Conservation (phyloP, 2,329 filamentous ascomycete species). For the Lecanicillium sp. region DNA sequence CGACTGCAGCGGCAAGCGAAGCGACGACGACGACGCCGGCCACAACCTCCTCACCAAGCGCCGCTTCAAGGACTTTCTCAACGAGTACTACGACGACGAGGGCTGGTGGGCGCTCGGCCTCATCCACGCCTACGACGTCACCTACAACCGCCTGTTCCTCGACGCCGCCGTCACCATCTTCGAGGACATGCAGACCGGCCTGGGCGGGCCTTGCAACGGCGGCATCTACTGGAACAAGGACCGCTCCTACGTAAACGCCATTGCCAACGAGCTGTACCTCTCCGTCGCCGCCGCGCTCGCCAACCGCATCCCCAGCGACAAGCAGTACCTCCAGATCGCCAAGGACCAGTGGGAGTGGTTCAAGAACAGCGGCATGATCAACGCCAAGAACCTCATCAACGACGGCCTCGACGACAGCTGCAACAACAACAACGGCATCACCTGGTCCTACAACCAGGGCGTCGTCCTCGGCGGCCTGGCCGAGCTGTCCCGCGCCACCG, state of each 20-base stretch:
- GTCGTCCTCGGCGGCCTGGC: conserved; percentile 46
- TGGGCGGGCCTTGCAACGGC: conserved; percentile 39
- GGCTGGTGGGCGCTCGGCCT: conserved; percentile 56
- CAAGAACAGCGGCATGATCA: conserved; percentile 41
- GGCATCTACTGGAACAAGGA: conserved; percentile 52
- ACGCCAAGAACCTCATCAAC: conserved; percentile 40
- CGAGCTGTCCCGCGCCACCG: conserved; percentile 39
- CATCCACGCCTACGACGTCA: conserved; percentile 49
- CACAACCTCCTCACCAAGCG: neutral
- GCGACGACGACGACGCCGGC: neutral
- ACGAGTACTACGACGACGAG: conserved; percentile 52
- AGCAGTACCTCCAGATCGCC: conserved; percentile 39
- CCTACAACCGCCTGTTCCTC: conserved; percentile 42
- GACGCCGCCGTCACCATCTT: conserved; percentile 45
- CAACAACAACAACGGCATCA: conserved; percentile 41
- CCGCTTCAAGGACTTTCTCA: conserved; percentile 35
- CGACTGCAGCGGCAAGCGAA: conserved; percentile 1
- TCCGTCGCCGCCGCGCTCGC: conserved; percentile 45
- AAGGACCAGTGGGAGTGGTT: conserved; percentile 47
- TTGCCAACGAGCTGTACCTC: conserved; percentile 51
- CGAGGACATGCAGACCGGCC: conserved; percentile 45
- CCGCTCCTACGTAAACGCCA: conserved; percentile 42
- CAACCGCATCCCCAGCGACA: conserved; percentile 34
- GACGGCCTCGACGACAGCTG: conserved; percentile 44
- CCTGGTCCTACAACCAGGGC: conserved; percentile 52